Evolutionary conservation across 805 yeast genomes (phyloP).

Genomic region (Debaryomyces castellii): DNA sequence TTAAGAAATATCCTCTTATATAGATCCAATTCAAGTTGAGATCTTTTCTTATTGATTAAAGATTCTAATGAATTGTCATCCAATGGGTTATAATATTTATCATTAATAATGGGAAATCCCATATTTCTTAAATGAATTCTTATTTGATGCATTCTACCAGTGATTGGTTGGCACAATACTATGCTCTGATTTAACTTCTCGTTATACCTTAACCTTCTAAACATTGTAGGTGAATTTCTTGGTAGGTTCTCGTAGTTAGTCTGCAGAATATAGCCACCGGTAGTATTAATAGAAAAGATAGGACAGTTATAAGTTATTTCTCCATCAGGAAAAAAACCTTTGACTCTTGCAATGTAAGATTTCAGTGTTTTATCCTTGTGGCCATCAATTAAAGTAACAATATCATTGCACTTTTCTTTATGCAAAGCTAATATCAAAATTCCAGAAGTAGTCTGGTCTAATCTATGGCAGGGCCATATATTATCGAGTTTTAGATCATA

Average conservation of each 20-base stretch:
- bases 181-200: conserved; percentile 34
- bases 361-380: conserved; percentile 32
- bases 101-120: conserved; percentile 89
- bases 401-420: conserved; percentile 26
- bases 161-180: conserved; percentile 48
- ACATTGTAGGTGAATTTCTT: conserved; percentile 31
- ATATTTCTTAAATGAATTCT: conserved; percentile 53
- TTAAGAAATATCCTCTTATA: conserved; percentile 18
- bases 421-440: conserved; percentile 44
- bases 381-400: conserved; percentile 30
- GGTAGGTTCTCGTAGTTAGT: conserved; percentile 24
- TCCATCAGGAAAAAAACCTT: conserved; percentile 38
- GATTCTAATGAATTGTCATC: conserved; percentile 6
- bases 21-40: conserved; percentile 21
- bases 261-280: conserved; percentile 34
- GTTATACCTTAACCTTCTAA: conserved; percentile 30
- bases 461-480: conserved; percentile 48
- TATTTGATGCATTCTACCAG: conserved; percentile 60
- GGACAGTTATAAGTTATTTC: conserved; percentile 37
- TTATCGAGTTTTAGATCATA: conserved; percentile 21
- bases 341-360: conserved; percentile 46
- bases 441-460: conserved; percentile 55
- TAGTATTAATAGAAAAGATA: conserved; percentile 32
- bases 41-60: conserved; percentile 15
- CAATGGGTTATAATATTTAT: conserved; percentile 37